Conservation (phyloP, 2,329 filamentous ascomycete species). For the Colletotrichum magnum region DNA sequence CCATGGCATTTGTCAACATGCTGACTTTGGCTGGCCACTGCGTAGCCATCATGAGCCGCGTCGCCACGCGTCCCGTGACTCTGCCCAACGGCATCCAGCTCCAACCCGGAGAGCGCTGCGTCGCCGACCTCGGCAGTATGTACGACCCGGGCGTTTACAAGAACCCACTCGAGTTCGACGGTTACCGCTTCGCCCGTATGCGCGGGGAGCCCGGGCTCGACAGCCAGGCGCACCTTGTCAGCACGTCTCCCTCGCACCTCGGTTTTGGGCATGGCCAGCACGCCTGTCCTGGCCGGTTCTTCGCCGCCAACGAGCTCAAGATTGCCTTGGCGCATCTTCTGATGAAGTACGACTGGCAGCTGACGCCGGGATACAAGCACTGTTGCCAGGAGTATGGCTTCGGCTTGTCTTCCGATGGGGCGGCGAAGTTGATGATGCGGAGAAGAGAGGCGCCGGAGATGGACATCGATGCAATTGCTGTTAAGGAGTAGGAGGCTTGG, state of each 20-base stretch:
- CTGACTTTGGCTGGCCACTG: too few relatives aligned
- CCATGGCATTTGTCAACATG: background rate
- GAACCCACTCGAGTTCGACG: slow-evolving; percentile 15
- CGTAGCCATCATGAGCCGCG: slow-evolving; percentile 25
- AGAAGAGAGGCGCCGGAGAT: slow-evolving; percentile 29
- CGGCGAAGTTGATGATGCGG: slow-evolving; percentile 27
- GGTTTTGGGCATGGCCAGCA: slow-evolving; percentile 56
- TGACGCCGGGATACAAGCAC: slow-evolving; percentile 20
- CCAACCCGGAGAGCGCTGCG: slow-evolving; percentile 24
- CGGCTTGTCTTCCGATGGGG: slow-evolving; percentile 4
- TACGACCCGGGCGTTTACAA: slow-evolving; percentile 12
- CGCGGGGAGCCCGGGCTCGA: slow-evolving; percentile 1
- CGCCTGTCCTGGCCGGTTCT: slow-evolving; percentile 60
- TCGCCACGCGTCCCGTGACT: slow-evolving; percentile 9
- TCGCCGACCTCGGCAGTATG: slow-evolving; percentile 23
- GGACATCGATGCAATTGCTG: slow-evolving; percentile 25
- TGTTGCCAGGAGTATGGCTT: slow-evolving; percentile 14
- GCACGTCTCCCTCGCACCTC: slow-evolving; percentile 51
- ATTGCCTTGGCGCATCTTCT: slow-evolving; percentile 34
- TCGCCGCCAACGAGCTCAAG: slow-evolving; percentile 61
- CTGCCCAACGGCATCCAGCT: slow-evolving; percentile 32
- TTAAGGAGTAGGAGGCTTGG: too few relatives aligned
- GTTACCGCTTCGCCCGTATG: slow-evolving; percentile 26
- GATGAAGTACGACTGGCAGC: slow-evolving; percentile 35
- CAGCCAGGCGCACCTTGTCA: slow-evolving; percentile 54